Base-by-base conservation (phyloP, 495 filamentous ascomycete genomes). In the Xylaria cubensis region DNA sequence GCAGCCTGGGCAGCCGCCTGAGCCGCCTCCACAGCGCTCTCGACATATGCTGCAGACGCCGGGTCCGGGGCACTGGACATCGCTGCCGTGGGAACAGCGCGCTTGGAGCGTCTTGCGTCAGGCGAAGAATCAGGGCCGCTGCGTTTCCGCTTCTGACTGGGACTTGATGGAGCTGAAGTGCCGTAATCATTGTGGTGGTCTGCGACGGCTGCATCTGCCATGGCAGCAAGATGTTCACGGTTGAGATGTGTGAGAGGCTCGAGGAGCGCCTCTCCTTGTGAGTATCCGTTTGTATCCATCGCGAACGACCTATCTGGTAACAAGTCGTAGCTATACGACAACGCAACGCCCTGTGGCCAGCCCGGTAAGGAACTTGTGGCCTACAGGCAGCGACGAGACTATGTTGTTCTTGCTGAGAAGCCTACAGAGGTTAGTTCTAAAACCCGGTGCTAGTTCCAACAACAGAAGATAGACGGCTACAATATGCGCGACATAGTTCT, bases 101-200 rank as follows among this genome's bases (percentile, higher is more conserved):
- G 84, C 71, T 87, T 87, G 34, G 76, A 74, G 19, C 85, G 80
- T 64, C 84, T 81, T 19, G 82, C 76, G 64, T 85, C 83, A 1
- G 84, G 83, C 0, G 83, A 84, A 17, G 75, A 77, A 4, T 83
- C 83, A 58, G 83, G 82, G 44, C 69, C 74, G 44, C 72, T 69
- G 24, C 85, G 84, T 76, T 87, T 87, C 66, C 85, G 75, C 79
- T 87, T 87, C 73, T 84, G 81, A 21, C 80, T 74, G 3, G 82
- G 80, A 61, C 79, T 80, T 32, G 73, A 72, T 5, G 77, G 81
- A 64, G 63, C 73, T n/a, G 65, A 79, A 63, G 67, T 61, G 59
- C 74, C 72, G 32, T 73, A 79, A 51, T 81, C 81, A 50, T 80
- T 68, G 19, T 85, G 84, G 64, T 85, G 84, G 59, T 83, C 80